Conservation (phyloP, 768 basidiomycete species). For the Psilocybe cyanescens region DNA sequence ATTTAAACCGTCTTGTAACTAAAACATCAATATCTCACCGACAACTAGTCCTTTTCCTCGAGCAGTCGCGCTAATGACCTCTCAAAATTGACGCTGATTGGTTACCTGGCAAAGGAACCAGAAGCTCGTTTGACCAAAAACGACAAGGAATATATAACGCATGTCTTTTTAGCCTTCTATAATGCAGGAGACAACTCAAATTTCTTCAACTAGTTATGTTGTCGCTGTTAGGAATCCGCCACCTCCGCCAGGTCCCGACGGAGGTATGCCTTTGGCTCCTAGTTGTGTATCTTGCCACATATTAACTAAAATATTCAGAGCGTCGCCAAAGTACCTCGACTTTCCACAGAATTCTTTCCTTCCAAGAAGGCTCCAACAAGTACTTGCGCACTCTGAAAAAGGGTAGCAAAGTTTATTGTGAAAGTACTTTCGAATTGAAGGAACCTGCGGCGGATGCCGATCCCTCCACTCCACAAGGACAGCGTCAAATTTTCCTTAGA, state of each 20-base stretch:
- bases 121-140: conserved; percentile 69
- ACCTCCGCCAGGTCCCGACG: conserved; percentile 61
- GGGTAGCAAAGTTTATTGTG: conserved; percentile 79
- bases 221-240: conserved; percentile 74
- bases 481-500: conserved; percentile 81
- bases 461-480: conserved; percentile 66
- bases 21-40: not conserved
- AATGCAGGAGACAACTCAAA: not conserved
- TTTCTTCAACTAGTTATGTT: conserved; percentile 56
- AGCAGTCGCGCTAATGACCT: conserved; percentile 62
- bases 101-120: conserved; percentile 72
- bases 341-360: conserved; percentile 81
- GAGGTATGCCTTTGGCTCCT: conserved; percentile 45
- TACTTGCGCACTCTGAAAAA: conserved; percentile 69
- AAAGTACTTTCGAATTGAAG: conserved; percentile 76
- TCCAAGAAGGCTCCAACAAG: conserved; percentile 60
- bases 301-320: conserved; percentile 37
- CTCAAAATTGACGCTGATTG: conserved; percentile 78
- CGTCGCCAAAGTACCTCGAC: conserved; percentile 57
- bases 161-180: conserved; percentile 29
- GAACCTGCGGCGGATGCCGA: conserved; percentile 73
- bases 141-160: conserved; percentile 82
- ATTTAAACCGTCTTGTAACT: not conserved
- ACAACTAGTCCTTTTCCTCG: conserved; percentile 65
- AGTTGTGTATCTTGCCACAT: not conserved